These are phyloP conservation scores for Oryza longistaminata DNA, from an alignment of 176 grass and related monocot species.

Conservation along the genomic window DNA sequence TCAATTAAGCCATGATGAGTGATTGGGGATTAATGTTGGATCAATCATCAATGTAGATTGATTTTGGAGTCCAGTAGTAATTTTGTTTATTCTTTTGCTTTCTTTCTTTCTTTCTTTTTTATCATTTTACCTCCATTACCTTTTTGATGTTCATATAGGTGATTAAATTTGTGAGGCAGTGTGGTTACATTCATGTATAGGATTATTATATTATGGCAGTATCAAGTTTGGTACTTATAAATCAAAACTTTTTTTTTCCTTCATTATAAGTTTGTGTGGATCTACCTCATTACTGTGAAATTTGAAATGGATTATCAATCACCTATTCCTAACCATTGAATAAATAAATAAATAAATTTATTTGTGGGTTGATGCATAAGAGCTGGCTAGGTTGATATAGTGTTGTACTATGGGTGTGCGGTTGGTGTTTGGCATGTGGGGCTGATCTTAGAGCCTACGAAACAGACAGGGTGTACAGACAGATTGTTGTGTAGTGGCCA, in stretches of 20 bases:
- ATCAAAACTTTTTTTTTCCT: neutral
- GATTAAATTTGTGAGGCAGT: conserved; percentile 41
- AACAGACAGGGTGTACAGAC: conserved; percentile 44
- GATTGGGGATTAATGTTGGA: neutral
- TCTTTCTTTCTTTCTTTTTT: neutral
- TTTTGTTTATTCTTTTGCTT: neutral
- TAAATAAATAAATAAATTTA: neutral
- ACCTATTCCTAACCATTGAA: neutral
- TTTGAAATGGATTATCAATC: neutral
- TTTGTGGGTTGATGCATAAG: conserved; percentile 3
- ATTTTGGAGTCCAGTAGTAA: conserved; percentile 17
- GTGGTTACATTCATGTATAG: conserved; percentile 40
- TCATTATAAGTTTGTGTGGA: neutral
- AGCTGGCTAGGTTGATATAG: neutral
- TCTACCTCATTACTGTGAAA: conserved; percentile 1
- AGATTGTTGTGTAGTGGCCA: conserved; percentile 33
- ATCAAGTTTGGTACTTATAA: conserved; percentile 26
- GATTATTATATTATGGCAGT: conserved; percentile 13
- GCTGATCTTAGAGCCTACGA: conserved; percentile 45
- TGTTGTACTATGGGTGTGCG: conserved; percentile 41
- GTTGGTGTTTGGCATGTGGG: conserved; percentile 56
- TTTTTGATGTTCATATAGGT: conserved; percentile 23
- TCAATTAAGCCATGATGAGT: neutral
- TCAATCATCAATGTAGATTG: conserved; percentile 26
- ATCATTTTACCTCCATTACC: neutral